Evolutionary conservation across 371 early-diverging fungal species (phyloP).

Genomic region (Phascolomyces articulosus): DNA sequence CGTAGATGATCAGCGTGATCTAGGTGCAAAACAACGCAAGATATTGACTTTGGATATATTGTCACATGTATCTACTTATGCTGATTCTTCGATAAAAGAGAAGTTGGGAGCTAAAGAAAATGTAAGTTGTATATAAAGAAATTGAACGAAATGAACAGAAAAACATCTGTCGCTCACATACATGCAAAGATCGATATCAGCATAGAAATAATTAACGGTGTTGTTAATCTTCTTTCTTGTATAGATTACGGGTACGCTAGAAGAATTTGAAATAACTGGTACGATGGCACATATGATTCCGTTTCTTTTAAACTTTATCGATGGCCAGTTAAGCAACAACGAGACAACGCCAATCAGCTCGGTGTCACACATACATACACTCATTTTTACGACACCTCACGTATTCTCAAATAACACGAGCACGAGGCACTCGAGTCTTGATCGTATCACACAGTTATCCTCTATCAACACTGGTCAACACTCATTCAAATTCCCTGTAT

Average conservation of each 20-base stretch:
- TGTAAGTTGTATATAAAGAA: background rate
- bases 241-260: constrained; percentile 17
- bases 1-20: constrained; percentile 15
- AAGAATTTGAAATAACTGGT: constrained; percentile 12
- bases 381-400: constrained; percentile 38
- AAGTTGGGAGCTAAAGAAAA: background rate
- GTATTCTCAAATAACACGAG: constrained; percentile 35
- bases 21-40: constrained; percentile 4
- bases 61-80: constrained; percentile 7
- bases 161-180: no score
- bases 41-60: constrained; percentile 24
- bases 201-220: no score
- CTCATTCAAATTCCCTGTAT: constrained; percentile 43
- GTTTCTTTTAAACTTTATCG: constrained; percentile 12
- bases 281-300: constrained; percentile 14
- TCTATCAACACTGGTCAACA: constrained; percentile 15
- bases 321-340: background rate
- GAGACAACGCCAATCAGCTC: background rate
- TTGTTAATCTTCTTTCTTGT: background rate
- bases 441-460: constrained; percentile 29
- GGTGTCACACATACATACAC: constrained; percentile 25
- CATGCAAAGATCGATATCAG: no score
- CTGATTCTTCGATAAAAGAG: background rate
- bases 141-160: background rate
- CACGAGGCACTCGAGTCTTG: constrained; percentile 21